Conservation (phyloP, 164 flowering plant genomes). For the Tinospora cordifolia region DNA sequence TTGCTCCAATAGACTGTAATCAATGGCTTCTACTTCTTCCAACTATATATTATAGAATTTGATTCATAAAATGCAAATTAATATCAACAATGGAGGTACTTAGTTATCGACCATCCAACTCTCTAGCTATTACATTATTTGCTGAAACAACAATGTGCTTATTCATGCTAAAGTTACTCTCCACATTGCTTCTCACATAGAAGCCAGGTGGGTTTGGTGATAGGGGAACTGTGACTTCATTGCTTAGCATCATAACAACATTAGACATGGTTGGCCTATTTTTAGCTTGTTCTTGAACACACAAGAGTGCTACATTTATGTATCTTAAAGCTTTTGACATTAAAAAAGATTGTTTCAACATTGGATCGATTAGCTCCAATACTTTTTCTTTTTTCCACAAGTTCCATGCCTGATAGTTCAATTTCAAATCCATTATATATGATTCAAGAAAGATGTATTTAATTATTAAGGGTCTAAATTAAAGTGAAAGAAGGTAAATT, state of each 20-base stretch:
- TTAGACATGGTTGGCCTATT: constrained; percentile 19
- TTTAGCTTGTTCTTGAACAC: constrained; percentile 9
- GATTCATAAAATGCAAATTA: no score
- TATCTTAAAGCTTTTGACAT: not conserved
- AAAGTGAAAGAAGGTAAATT: no score
- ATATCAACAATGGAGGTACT: no score
- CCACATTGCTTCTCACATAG: not conserved
- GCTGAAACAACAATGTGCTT: not conserved
- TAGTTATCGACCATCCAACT: not conserved
- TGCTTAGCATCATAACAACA: constrained; percentile 8
- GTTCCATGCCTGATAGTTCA: constrained; percentile 17
- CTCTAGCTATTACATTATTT: not conserved
- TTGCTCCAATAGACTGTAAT: no score
- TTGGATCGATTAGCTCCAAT: constrained; percentile 9
- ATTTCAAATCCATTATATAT: not conserved
- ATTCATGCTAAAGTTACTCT: not conserved
- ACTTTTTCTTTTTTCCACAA: constrained; percentile 10
- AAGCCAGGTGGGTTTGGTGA: constrained; percentile 2
- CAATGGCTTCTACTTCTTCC: no score
- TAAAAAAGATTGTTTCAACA: not conserved
- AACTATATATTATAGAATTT: no score
- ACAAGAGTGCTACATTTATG: constrained; percentile 12
- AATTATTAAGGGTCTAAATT: no score
- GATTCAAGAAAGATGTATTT: not conserved
- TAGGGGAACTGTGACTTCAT: not conserved